Percentiles rank a stretch among this genome's conserved stretches.
Evolutionary conservation across 2,329 filamentous ascomycete species (phyloP).

Genomic region (Allantophomopsis lycopodina): DNA sequence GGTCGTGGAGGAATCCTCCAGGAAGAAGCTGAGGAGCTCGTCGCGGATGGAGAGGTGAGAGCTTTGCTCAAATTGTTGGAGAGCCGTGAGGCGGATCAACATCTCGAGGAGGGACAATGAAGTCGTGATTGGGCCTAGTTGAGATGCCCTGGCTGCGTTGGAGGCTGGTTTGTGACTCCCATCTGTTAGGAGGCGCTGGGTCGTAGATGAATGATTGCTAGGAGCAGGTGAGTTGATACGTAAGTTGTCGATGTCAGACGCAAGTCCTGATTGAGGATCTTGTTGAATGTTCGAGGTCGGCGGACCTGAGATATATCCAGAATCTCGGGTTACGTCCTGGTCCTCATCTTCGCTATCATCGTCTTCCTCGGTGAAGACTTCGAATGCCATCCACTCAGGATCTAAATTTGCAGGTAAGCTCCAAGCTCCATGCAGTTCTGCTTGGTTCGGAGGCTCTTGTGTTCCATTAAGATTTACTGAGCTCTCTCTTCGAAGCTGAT

Average conservation of each 20-base stretch:
- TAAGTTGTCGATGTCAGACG: constrained; percentile 9
- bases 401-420: constrained; percentile 53
- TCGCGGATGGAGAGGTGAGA: constrained; percentile 60
- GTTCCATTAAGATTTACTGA: constrained; percentile 4
- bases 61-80: constrained; percentile 63
- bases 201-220: constrained; percentile 4
- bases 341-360: constrained; percentile 36
- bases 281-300: constrained; percentile 8
- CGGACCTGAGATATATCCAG: constrained; percentile 10
- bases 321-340: constrained; percentile 10
- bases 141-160: constrained; percentile 17
- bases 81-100: constrained; percentile 54
- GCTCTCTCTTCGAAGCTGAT: constrained; percentile 17
- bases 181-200: not conserved
- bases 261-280: constrained; percentile 4
- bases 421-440: constrained; percentile 15
- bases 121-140: constrained; percentile 40
- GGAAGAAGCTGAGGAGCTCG: constrained; percentile 62
- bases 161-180: not conserved
- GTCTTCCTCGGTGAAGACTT: constrained; percentile 51
- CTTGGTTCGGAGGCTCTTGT: constrained; percentile 1
- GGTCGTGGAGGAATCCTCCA: constrained; percentile 52
- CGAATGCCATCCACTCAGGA: constrained; percentile 62
- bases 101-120: constrained; percentile 62
- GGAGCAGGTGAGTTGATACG: constrained; percentile 11